phyloP scores from a whole-genome alignment of 345 rosid genomes.

The Acer negundo region DNA sequence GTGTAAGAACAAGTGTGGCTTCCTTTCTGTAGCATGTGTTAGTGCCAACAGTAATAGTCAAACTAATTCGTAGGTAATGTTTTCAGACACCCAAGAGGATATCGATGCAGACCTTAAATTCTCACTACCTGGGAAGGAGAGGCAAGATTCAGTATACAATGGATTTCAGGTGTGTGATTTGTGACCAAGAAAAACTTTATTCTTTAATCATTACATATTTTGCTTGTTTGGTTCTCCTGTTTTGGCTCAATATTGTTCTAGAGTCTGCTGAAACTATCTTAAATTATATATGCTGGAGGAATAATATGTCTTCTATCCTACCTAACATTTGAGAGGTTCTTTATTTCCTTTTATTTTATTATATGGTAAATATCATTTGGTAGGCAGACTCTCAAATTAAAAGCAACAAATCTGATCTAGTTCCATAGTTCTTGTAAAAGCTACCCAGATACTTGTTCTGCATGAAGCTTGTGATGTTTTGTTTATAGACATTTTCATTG shows the following conservation, averaged over 20 bases:
- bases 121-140: conserved; percentile 89
- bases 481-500: neutral
- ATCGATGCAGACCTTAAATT: conserved; percentile 67
- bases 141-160: conserved; percentile 90
- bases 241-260: conserved; percentile 3
- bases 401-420: no score
- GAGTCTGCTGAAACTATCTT: neutral
- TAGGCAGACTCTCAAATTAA: neutral
- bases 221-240: neutral
- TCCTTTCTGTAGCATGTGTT: neutral
- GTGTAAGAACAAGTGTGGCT: neutral
- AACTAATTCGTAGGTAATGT: conserved; percentile 17
- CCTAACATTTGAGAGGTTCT: neutral
- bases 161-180: conserved; percentile 75
- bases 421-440: no score
- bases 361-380: neutral
- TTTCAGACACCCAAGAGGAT: conserved; percentile 55
- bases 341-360: neutral
- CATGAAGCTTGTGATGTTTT: neutral
- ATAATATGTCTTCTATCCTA: neutral
- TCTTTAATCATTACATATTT: neutral
- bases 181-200: conserved; percentile 2
- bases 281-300: neutral
- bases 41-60: conserved; percentile 12
- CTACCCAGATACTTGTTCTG: neutral